Conservation (phyloP, 1,139 yeast species). For the Hemisphaericaspora subhashii region DNA sequence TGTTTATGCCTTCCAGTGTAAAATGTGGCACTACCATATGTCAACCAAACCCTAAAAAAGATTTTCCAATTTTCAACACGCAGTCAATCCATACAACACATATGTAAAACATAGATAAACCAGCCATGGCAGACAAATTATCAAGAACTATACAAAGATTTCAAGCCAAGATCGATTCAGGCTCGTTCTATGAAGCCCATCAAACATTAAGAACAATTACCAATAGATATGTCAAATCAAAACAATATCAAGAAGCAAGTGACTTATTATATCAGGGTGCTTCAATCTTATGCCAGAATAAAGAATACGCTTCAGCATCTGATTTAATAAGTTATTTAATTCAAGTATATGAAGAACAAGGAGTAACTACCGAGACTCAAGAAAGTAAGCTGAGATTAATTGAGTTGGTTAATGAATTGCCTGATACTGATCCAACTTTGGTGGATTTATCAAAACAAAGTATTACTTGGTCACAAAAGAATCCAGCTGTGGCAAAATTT, state of each 20-base stretch:
- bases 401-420: constrained; percentile 42
- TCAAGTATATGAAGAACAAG: constrained; percentile 62
- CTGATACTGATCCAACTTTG: constrained; percentile 56
- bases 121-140: constrained; percentile 42
- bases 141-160: constrained; percentile 64
- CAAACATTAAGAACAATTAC: constrained; percentile 89
- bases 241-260: constrained; percentile 67
- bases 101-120: not conserved
- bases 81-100: not conserved
- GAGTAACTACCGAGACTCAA: constrained; percentile 35
- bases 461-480: constrained; percentile 61
- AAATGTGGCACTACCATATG: not conserved
- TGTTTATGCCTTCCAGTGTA: too few relatives aligned
- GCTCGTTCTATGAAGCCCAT: constrained; percentile 91
- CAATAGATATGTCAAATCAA: constrained; percentile 73
- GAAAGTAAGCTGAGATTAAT: constrained; percentile 39
- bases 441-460: constrained; percentile 60
- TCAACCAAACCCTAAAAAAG: not conserved
- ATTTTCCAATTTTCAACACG: too few relatives aligned
- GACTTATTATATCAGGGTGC: constrained; percentile 74
- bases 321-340: constrained; percentile 75
- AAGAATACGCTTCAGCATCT: constrained; percentile 76
- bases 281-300: constrained; percentile 61
- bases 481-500: constrained; percentile 41
- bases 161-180: constrained; percentile 66